Evolutionary conservation across 2,329 filamentous ascomycete genomes (phyloP).

Genomic region (Pseudonectria buxi): DNA sequence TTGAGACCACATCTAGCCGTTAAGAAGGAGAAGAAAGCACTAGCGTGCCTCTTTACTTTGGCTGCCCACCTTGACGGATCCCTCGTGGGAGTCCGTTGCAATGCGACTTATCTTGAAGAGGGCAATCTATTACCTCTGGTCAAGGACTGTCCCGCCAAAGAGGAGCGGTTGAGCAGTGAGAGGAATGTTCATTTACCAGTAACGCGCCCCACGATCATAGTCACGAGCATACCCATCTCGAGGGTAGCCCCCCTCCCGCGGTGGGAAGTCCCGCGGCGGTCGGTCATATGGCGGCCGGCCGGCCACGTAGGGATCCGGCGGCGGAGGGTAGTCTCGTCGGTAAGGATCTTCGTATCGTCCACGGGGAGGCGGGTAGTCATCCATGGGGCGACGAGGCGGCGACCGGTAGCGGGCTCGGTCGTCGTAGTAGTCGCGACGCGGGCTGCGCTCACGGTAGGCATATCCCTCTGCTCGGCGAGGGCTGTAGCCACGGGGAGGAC

Average conservation of each 20-base stretch:
- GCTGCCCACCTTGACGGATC: no score
- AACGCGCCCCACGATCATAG: slow-evolving; percentile 44
- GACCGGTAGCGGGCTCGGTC: slow-evolving; percentile 76
- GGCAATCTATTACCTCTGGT: slow-evolving; percentile 30
- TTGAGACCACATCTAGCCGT: no score
- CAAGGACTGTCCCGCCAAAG: slow-evolving; percentile 28
- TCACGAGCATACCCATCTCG: slow-evolving; percentile 39
- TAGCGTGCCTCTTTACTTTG: no score
- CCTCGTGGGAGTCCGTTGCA: no score
- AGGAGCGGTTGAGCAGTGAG: slow-evolving; percentile 16
- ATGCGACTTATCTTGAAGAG: slow-evolving; percentile 2
- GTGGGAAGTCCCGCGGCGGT: slow-evolving; percentile 46
- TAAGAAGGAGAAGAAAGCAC: no score
- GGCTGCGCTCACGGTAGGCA: slow-evolving; percentile 82
- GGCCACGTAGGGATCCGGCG: slow-evolving; percentile 56
- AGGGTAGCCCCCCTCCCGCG: slow-evolving; percentile 32
- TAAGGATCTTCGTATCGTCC: slow-evolving; percentile 73
- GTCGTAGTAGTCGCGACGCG: slow-evolving; percentile 81
- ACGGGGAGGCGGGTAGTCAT: slow-evolving; percentile 68
- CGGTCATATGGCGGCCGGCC: slow-evolving; percentile 52
- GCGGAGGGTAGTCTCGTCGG: slow-evolving; percentile 59
- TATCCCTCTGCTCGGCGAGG: slow-evolving; percentile 65
- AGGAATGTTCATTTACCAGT: slow-evolving; percentile 38
- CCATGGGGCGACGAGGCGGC: slow-evolving; percentile 68
- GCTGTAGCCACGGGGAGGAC: slow-evolving; percentile 72